A percentile compares a stretch with the other conserved stretches of the same genome.
Conservation (phyloP, 2,329 filamentous ascomycete genomes). For the Claviceps purpurea region DNA sequence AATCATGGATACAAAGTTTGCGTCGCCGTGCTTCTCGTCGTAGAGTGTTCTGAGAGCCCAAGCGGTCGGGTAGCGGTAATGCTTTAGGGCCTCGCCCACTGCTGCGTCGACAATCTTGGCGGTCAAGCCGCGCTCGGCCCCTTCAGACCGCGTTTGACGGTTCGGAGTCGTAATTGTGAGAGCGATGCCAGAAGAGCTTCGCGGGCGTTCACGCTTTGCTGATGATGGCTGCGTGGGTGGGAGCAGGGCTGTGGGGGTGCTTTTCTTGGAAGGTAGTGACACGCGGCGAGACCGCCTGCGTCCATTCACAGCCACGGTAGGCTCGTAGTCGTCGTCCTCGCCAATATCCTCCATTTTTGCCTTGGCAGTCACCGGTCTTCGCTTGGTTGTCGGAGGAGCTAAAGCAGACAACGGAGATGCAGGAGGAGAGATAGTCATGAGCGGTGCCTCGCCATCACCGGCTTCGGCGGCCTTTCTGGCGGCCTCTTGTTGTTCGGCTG, state of each 20-base stretch:
- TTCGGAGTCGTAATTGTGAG: conserved; percentile 8
- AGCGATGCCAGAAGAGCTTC: conserved; percentile 5
- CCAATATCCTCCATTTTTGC: conserved; percentile 19
- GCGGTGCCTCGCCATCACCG: conserved; percentile 11
- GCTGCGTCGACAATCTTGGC: conserved; percentile 42
- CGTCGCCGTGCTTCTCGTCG: conserved; percentile 40
- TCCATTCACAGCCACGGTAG: conserved; percentile 19
- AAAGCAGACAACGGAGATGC: conserved; percentile 10
- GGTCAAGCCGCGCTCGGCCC: conserved; percentile 28
- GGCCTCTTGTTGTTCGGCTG: conserved; percentile 8
- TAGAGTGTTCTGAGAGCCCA: conserved; percentile 48
- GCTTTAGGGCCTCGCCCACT: conserved; percentile 43
- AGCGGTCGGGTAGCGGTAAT: conserved; percentile 46
- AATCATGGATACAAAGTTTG: conserved; percentile 41
- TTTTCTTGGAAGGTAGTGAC: conserved; percentile 16
- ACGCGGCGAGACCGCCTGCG: conserved; percentile 21
- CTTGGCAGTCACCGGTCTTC: conserved; percentile 11
- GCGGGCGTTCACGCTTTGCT: conserved; percentile 1
- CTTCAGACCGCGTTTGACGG: conserved; percentile 10
- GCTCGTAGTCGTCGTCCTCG: conserved; percentile 30
- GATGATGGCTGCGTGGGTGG: conserved; percentile 1
- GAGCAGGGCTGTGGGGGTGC: conserved; percentile 7
- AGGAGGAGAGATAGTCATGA: conserved; percentile 5
- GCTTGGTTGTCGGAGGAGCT: conserved; percentile 10
- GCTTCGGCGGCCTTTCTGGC: conserved; percentile 8